Base-by-base conservation (phyloP, 352 stramenopile genomes). In the Pythium scleroteichum region DNA sequence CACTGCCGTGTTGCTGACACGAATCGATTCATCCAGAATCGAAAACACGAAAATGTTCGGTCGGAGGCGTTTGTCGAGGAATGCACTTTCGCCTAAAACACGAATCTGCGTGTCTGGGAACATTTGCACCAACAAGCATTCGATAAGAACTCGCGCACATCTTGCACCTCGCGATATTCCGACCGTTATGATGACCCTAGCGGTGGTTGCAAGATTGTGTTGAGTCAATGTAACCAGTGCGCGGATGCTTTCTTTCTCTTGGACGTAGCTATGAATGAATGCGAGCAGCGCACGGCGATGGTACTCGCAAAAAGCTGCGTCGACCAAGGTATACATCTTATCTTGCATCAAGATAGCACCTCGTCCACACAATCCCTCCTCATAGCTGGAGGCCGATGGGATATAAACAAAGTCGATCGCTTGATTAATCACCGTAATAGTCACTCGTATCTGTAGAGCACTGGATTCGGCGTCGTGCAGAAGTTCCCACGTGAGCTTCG, bases 1-100 rank as follows among this genome's bases (percentile, higher is more conserved):
- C 40, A 17, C 26, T 19, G n/a, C 1, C 4, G 10, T 10, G 8
- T 23, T 35, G 10, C 5, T 10, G 29, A 35, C 5, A 35, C 10
- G 29, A 10, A 10, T 10, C 10, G 29, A 5, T 35, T 62, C 62
- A 24, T 73, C 46, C 9, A 64, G 61, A 0, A 69, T 54, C 20
- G 59, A 61, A n/a, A 79, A 78, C 6, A 87, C 59, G 5, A 75
- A 63, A 0, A 87, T 53, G 17, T 80, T 68, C 9, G 75, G 64
- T 13, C 9, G 10, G 23, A 2, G 24, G 20, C 23, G 17, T 12
- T 66, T 61, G 9, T 6, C 47, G 3, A 14, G 42, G 0, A 46
- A 19, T 10, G 26, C 1, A 10, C 72, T 51, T 10, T 68, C 51
- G 3, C 69, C 14, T 1, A 85, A 41, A 4, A 78, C 12, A 17